Evolutionary conservation across 768 basidiomycete genomes (phyloP), one percentile per base, ranked within the genome.

Genomic region (Solioccasus polychromus): DNA sequence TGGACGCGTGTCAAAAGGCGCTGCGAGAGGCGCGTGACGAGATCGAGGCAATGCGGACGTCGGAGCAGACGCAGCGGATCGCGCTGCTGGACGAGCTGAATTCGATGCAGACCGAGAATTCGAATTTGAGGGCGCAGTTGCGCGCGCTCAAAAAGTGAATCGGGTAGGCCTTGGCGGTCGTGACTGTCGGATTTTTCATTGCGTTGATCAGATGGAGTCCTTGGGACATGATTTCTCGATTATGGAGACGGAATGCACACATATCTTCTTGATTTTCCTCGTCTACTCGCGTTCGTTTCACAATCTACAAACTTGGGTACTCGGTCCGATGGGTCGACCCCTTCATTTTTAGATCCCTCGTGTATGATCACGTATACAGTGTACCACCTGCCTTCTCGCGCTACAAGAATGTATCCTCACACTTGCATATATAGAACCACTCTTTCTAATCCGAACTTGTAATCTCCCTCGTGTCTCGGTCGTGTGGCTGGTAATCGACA

Each of bases 81-180:
- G 84, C 85, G 25, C 61, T 99, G 44, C 73, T 99, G 34, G 92
- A 96, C 59, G 92, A 95, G 70, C 74, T 95, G 56, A 92, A 90
- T 62, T 73, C 77, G 41, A 76, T 85, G 68, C 88, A 92, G 69
- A 83, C 77, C 45, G 88, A 92, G 68, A 92, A 92, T 57, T 73
- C 70, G 31, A 79, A 64, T 30, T 60, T 92, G 48, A 76, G 85
- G 35, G 78, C 81, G 25, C 90, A 92, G 64, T 56, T 92, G 54
- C 75, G 88, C 41, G 75, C 75, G 19, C 63, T 73, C 51, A 84
- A 79, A 43, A 60, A 48, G 35, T 64, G 20, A 52, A 30, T 15
- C n/a, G n/a, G n/a, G n/a, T n/a, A n/a, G n/a, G n/a, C n/a, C n/a
- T n/a, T n/a, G n/a, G n/a, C n/a, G n/a, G n/a, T n/a, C n/a, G n/a